A percentile compares a stretch with the other conserved stretches of the same genome.
Evolutionary conservation across 164 flowering plant species (phyloP).

Genomic region (Sextonia rubra): DNA sequence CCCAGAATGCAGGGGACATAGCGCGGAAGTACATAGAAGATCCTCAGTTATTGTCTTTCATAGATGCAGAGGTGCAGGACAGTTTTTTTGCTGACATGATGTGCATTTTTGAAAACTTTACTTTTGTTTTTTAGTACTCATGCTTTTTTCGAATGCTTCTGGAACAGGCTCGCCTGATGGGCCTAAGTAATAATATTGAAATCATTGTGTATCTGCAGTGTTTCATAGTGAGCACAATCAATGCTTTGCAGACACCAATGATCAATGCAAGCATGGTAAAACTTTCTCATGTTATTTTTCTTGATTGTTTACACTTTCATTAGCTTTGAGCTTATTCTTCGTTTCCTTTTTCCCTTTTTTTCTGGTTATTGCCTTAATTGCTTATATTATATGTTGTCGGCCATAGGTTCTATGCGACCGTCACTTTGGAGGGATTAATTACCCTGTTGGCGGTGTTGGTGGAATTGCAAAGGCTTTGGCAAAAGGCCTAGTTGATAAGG

Average conservation of each 20-base stretch:
- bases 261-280: conserved; percentile 97
- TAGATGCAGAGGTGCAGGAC: conserved; percentile 86
- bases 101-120: background rate
- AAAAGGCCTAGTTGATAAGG: conserved; percentile 70
- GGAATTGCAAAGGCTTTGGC: conserved; percentile 88
- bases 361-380: conserved; percentile 4
- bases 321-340: conserved; percentile 2
- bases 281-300: background rate
- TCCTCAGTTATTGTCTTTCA: conserved; percentile 77
- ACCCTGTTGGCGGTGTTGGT: conserved; percentile 99
- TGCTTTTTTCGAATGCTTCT: background rate
- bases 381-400: conserved; percentile 9
- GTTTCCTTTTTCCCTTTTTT: no score
- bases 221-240: conserved; percentile 95
- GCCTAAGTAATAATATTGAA: background rate
- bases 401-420: conserved; percentile 89
- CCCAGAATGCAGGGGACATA: conserved; percentile 93
- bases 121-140: background rate
- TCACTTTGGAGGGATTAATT: conserved; percentile 96
- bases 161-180: background rate
- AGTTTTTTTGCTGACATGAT: background rate
- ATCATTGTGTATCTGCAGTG: conserved; percentile 49
- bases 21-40: conserved; percentile 87
- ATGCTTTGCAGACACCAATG: conserved; percentile 92
- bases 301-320: background rate